A percentile compares a stretch with the other conserved stretches of the same genome.
Evolutionary conservation across 192 early-diverging fungal genomes (phyloP).

Genomic region (Coemansia sp.): DNA sequence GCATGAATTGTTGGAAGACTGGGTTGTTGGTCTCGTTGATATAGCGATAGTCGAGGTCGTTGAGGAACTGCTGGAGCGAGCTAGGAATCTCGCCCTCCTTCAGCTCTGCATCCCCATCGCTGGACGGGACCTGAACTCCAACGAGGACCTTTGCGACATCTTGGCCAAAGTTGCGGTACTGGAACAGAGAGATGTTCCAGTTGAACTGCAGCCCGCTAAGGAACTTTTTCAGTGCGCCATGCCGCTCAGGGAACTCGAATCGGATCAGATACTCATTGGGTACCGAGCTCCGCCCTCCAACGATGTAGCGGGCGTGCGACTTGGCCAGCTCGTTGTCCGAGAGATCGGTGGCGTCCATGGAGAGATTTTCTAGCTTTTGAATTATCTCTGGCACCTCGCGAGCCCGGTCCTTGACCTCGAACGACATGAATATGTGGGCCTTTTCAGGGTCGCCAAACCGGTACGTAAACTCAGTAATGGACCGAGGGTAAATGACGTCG

Average conservation of each 20-base stretch:
- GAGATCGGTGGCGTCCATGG: slow-evolving; percentile 81
- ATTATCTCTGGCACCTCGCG: slow-evolving; percentile 72
- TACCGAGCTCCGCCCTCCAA: slow-evolving; percentile 78
- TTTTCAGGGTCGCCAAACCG: slow-evolving; percentile 71
- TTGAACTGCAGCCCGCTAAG: slow-evolving; percentile 63
- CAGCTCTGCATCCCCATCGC: slow-evolving; percentile 30
- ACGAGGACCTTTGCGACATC: slow-evolving; percentile 93
- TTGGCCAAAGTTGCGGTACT: slow-evolving; percentile 95
- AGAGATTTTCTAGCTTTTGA: slow-evolving; percentile 52
- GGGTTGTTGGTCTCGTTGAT: slow-evolving; percentile 92
- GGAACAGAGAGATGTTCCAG: slow-evolving; percentile 89
- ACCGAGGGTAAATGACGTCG: slow-evolving; percentile 76
- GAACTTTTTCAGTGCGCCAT: slow-evolving; percentile 89
- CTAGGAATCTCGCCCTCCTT: slow-evolving; percentile 25
- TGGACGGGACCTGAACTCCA: slow-evolving; percentile 87
- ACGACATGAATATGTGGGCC: slow-evolving; percentile 89
- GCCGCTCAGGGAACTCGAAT: slow-evolving; percentile 95
- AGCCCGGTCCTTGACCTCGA: slow-evolving; percentile 71
- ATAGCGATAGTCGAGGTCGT: slow-evolving; percentile 78
- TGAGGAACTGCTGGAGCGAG: slow-evolving; percentile 73
- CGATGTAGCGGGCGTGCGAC: slow-evolving; percentile 91
- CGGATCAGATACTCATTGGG: slow-evolving; percentile 87
- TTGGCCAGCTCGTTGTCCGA: slow-evolving; percentile 94
- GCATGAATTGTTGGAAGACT: slow-evolving; percentile 84
- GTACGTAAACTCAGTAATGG: slow-evolving; percentile 87